Base-by-base conservation (phyloP, 805 yeast species). In the Schizosaccharomyces cryophilus region DNA sequence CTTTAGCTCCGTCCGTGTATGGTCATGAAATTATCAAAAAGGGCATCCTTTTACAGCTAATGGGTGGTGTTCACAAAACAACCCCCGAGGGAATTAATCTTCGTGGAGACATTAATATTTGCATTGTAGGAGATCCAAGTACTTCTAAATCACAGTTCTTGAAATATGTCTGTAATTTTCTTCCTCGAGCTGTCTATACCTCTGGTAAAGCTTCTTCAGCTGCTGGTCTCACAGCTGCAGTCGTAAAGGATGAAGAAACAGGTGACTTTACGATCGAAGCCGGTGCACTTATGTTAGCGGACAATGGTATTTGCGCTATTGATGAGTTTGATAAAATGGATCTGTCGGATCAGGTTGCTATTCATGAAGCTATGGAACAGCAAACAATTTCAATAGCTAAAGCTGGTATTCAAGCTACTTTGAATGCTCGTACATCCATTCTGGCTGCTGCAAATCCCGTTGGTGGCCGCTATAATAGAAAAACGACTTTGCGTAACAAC, bases 361-460 rank as follows among this genome's bases (percentile, higher is more conserved):
- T 93, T 74, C 98, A 93, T 74, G 98, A 93, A 74, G 98, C 97
- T 29, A 93, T 93, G 98, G 98, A 93, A 77, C 98, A 93, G 73
- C 98, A 93, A 72, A 93, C 98, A 0, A 93, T 93, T 66, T 89
- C 96, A 17, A 93, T 93, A 68, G 96, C 98, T 11, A 93, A 93
- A 71, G 98, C 98, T 0, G 98, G 98, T 69, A 93, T 93, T 65
- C 96, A 93, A 69, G 97, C 98, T 1, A 93, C 98, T 0, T 75
- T 93, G 67, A 93, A 93, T 71, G 98, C 98, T 1, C 79, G 98
- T 68, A 87, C 98, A 0, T 87, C 96, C 0, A 93, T 93, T 66
- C 73, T 93, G 60, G 98, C 98, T 0, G 97, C 98, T n/a, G 98
- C 98, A 0, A 93, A 93, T 71, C 98, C 98, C 26, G 81, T 93